Evolutionary conservation across 148 eudicot genomes (phyloP).

Genomic region (Fagopyrum tataricum): DNA sequence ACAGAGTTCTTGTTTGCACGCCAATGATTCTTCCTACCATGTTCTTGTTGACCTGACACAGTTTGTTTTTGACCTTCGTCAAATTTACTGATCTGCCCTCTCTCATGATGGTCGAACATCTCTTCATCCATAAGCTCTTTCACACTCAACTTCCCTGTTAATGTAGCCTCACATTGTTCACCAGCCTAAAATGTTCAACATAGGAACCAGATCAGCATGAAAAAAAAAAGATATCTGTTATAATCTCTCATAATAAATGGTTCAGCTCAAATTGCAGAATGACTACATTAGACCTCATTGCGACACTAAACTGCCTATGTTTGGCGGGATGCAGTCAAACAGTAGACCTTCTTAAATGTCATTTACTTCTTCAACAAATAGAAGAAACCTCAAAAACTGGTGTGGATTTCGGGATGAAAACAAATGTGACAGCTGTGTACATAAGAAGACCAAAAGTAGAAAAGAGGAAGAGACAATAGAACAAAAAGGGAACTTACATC

Average conservation of each 20-base stretch:
- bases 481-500: constrained; percentile 27
- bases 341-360: not conserved
- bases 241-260: not conserved
- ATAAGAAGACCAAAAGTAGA: not conserved
- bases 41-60: constrained; percentile 18
- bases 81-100: constrained; percentile 18
- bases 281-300: not conserved
- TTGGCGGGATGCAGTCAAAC: not conserved
- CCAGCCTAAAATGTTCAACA: constrained; percentile 30
- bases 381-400: not conserved
- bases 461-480: not conserved
- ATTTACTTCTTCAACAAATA: not conserved
- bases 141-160: constrained; percentile 47
- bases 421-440: not conserved
- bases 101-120: constrained; percentile 53
- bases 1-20: constrained; percentile 33
- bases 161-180: constrained; percentile 29
- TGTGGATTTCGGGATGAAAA: not conserved
- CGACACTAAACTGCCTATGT: not conserved
- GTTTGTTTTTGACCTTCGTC: constrained; percentile 23
- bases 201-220: constrained; percentile 5
- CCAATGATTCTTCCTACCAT: constrained; percentile 29
- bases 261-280: not conserved
- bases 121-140: constrained; percentile 93
- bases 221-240: not conserved